A percentile compares a stretch with the other conserved stretches of the same genome.
Conservation (phyloP, 805 yeast species). For the Cyberlindnera japonica region DNA sequence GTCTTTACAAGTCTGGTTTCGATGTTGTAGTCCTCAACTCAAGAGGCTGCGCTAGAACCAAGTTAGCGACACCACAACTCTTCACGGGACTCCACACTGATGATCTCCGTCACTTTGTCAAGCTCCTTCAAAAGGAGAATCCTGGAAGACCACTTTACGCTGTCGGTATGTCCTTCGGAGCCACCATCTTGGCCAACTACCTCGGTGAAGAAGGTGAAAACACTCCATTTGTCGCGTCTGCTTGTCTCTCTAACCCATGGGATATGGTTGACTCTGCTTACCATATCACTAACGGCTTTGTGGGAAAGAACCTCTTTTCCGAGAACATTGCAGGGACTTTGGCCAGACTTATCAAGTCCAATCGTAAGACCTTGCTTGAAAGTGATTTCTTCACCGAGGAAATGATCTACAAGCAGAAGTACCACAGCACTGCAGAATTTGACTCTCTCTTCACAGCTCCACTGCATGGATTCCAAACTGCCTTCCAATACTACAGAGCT, state of each 20-base stretch:
- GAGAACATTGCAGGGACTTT: conserved; percentile 40
- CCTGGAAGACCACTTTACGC: conserved; percentile 64
- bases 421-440: conserved; percentile 46
- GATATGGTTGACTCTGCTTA: conserved; percentile 55
- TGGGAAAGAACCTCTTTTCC: conserved; percentile 40
- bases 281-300: conserved; percentile 36
- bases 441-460: conserved; percentile 61
- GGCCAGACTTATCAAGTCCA: conserved; percentile 42
- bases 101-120: conserved; percentile 59
- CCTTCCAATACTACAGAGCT: conserved; percentile 58
- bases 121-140: conserved; percentile 44
- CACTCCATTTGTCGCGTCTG: conserved; percentile 52
- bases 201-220: conserved; percentile 62
- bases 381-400: conserved; percentile 32
- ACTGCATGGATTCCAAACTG: conserved; percentile 59
- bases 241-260: conserved; percentile 68
- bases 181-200: conserved; percentile 61
- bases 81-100: conserved; percentile 68
- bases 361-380: conserved; percentile 33
- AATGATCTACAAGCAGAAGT: conserved; percentile 34
- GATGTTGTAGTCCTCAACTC: conserved; percentile 64
- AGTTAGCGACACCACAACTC: conserved; percentile 62
- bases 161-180: conserved; percentile 73
- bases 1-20: conserved; percentile 41
- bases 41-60: conserved; percentile 76